These are phyloP conservation scores for Pontederia crassipes DNA, from an alignment of 176 grass and related monocot genomes.

Conservation along the genomic window DNA sequence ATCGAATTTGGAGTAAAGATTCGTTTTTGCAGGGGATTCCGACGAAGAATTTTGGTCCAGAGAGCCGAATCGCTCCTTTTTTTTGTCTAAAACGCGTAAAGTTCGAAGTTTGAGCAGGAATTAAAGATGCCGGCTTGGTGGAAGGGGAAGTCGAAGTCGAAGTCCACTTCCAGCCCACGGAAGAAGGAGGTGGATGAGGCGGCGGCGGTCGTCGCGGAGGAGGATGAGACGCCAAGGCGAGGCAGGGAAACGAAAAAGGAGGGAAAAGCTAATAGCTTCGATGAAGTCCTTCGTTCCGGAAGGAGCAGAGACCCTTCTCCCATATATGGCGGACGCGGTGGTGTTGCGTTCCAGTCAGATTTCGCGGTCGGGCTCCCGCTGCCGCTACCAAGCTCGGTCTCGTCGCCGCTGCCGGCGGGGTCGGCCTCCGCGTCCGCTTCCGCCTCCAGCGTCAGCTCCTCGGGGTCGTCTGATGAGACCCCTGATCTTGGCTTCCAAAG, in stretches of 20 bases:
- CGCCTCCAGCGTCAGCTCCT: constrained; percentile 43
- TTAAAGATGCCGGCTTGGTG: constrained; percentile 55
- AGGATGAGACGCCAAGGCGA: not conserved
- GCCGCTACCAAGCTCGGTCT: not conserved
- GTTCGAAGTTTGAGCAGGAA: not conserved
- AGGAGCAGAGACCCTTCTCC: constrained; percentile 17
- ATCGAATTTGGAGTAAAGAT: no score
- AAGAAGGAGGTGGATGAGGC: not conserved
- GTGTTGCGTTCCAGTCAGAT: not conserved
- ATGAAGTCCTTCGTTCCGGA: constrained; percentile 30
- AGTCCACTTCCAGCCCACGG: constrained; percentile 18
- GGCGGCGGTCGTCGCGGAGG: not conserved
- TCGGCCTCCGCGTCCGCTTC: constrained; percentile 31
- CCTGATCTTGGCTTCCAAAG: constrained; percentile 31
- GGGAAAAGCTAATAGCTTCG: constrained; percentile 52
- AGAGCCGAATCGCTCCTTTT: not conserved
- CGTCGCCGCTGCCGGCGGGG: not conserved
- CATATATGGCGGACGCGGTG: not conserved
- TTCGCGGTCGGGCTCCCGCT: constrained; percentile 3
- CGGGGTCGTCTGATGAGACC: constrained; percentile 47
- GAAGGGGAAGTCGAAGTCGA: constrained; percentile 29
- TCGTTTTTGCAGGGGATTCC: no score
- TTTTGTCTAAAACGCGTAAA: not conserved
- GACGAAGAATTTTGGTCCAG: no score
- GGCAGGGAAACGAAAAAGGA: not conserved